Evolutionary conservation across 441 rosid species (phyloP).

Genomic region (Euphorbia corollata): DNA sequence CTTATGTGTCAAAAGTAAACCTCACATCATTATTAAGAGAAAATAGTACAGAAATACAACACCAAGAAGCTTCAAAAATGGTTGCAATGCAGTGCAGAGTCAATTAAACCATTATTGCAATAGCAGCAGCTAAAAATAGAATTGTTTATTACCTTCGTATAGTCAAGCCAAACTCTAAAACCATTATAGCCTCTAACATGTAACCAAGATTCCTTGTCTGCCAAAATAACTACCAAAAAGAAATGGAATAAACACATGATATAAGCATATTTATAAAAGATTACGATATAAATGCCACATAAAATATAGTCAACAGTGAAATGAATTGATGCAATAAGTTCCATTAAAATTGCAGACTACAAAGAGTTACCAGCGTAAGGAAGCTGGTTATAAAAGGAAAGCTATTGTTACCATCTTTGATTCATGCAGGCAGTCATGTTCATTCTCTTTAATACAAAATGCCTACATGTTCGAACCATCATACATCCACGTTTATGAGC

Average conservation of each 20-base stretch:
- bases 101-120: background rate
- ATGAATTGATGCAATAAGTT: no score
- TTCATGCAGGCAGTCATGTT: no score
- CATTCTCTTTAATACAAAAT: background rate
- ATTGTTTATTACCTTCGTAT: slow-evolving; percentile 50
- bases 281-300: background rate
- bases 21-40: background rate
- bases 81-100: background rate
- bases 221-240: slow-evolving; percentile 62
- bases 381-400: no score
- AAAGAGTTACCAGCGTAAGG: no score
- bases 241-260: background rate
- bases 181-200: slow-evolving; percentile 80
- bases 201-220: slow-evolving; percentile 67
- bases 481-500: background rate
- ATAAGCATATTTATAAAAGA: background rate
- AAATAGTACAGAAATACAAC: background rate
- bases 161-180: slow-evolving; percentile 85
- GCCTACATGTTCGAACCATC: background rate
- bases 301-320: no score
- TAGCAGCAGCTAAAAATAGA: slow-evolving; percentile 11
- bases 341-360: no score
- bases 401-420: no score
- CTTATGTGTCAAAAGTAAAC: background rate
- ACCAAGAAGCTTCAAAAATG: background rate